These are phyloP conservation scores for Aspergillus biplanus DNA, from an alignment of 495 filamentous ascomycete genomes.

Conservation along the genomic window DNA sequence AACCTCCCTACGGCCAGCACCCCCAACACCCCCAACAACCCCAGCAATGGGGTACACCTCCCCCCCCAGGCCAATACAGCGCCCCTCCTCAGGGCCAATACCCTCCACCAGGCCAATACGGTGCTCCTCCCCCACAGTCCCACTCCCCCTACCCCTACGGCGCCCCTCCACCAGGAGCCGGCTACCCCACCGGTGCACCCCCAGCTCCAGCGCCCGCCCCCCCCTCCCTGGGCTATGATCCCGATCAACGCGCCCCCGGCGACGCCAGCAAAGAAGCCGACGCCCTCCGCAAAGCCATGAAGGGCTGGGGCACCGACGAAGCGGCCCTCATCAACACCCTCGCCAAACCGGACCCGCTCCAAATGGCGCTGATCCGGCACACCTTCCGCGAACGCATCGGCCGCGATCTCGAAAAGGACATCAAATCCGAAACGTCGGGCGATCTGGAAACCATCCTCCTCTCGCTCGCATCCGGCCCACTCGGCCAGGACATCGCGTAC, in stretches of 20 bases:
- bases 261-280: conserved; percentile 64
- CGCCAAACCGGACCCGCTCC: conserved; percentile 63
- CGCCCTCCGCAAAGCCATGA: conserved; percentile 72
- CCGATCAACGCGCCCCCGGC: conserved; percentile 58
- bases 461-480: conserved; percentile 67
- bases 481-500: conserved; percentile 66
- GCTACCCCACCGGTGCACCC: conserved; percentile 3
- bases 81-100: conserved; percentile 11
- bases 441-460: conserved; percentile 67
- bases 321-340: conserved; percentile 64
- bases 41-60: conserved; percentile 16
- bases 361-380: conserved; percentile 64
- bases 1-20: conserved; percentile 10
- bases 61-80: conserved; percentile 9
- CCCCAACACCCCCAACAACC: conserved; percentile 12
- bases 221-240: conserved; percentile 61
- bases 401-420: conserved; percentile 65
- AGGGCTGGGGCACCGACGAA: conserved; percentile 83
- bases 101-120: conserved; percentile 10
- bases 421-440: conserved; percentile 68
- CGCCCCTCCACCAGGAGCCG: conserved; percentile 1
- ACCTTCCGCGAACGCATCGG: conserved; percentile 58
- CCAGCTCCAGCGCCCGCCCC: conserved; percentile 19
- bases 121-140: conserved; percentile 4
- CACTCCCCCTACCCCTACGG: conserved; percentile 14